These are phyloP conservation scores for Harrya chromipes DNA, from an alignment of 768 basidiomycete genomes.

Conservation along the genomic window DNA sequence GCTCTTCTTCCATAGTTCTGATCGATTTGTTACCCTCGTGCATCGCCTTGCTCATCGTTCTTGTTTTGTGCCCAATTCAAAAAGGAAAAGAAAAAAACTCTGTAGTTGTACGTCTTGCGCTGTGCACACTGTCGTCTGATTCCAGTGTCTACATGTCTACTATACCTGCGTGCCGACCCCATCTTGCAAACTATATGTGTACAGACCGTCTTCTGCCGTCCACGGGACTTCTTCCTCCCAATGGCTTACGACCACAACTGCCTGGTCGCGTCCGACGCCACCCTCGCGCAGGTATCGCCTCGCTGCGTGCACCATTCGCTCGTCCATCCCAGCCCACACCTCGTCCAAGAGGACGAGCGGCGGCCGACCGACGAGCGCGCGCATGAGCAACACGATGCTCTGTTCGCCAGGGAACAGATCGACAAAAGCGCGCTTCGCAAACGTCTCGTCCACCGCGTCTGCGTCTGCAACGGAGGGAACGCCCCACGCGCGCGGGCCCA, in stretches of 20 bases:
- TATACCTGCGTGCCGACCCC: conserved; percentile 28
- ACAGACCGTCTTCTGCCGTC: conserved; percentile 53
- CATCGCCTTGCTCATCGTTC: not conserved
- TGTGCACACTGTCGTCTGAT: not conserved
- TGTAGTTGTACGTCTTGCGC: too few relatives aligned
- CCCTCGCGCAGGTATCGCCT: conserved; percentile 56
- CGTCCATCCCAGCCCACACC: conserved; percentile 91
- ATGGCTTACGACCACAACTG: conserved; percentile 83
- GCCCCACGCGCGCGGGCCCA: not conserved
- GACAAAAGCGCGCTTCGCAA: conserved; percentile 54
- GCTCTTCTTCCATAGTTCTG: not conserved
- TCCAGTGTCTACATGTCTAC: not conserved
- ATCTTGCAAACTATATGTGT: conserved; percentile 33
- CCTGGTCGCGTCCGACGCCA: conserved; percentile 57
- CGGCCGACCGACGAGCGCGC: conserved; percentile 75
- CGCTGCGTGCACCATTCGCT: conserved; percentile 64
- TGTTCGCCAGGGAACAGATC: conserved; percentile 73
- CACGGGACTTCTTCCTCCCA: conserved; percentile 93
- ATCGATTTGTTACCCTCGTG: not conserved
- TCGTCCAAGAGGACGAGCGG: conserved; percentile 85
- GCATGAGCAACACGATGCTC: conserved; percentile 76
- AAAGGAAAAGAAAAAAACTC: too few relatives aligned
- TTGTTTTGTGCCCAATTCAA: not conserved
- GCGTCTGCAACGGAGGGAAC: too few relatives aligned
- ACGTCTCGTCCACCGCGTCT: conserved; percentile 34